phyloP scores from a whole-genome alignment of 345 rosid species.

The Firmiana major region DNA sequence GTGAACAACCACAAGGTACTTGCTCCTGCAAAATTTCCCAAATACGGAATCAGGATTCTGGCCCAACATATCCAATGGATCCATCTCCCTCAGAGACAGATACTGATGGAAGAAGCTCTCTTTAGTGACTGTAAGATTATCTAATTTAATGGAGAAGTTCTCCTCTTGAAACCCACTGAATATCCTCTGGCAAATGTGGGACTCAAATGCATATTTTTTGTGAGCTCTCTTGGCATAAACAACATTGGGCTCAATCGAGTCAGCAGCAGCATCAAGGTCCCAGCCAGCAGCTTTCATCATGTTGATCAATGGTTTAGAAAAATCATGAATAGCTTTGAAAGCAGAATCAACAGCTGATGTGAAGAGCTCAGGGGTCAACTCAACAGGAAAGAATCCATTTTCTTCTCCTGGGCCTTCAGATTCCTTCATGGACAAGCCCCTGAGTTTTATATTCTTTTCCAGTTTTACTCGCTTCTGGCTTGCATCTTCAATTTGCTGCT shows the following conservation, averaged over 20 bases:
- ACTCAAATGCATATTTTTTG: constrained; percentile 80
- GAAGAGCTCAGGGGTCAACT: constrained; percentile 65
- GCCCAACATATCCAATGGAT: constrained; percentile 65
- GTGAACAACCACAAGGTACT: constrained; percentile 62
- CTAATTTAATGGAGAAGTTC: constrained; percentile 45
- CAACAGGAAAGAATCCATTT: constrained; percentile 40
- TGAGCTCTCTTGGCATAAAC: constrained; percentile 77
- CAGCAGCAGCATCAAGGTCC: constrained; percentile 91
- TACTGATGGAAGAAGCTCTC: constrained; percentile 71
- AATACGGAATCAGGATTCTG: constrained; percentile 70
- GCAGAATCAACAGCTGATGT: constrained; percentile 57
- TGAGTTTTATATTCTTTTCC: constrained; percentile 77
- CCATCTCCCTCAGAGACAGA: constrained; percentile 63
- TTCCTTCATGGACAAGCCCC: constrained; percentile 66
- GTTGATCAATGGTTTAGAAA: constrained; percentile 75
- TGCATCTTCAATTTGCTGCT: constrained; percentile 73
- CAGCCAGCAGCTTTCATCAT: constrained; percentile 94
- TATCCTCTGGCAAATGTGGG: constrained; percentile 79
- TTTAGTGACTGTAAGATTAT: constrained; percentile 29
- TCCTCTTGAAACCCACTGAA: constrained; percentile 76
- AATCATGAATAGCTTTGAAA: constrained; percentile 74
- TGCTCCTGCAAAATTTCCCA: constrained; percentile 71
- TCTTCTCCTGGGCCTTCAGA: constrained; percentile 51
- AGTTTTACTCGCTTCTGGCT: constrained; percentile 63
- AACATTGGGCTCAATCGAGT: constrained; percentile 67